Evolutionary conservation across 495 filamentous ascomycete genomes (phyloP).

Genomic region (Hypoxylon lenormandii): DNA sequence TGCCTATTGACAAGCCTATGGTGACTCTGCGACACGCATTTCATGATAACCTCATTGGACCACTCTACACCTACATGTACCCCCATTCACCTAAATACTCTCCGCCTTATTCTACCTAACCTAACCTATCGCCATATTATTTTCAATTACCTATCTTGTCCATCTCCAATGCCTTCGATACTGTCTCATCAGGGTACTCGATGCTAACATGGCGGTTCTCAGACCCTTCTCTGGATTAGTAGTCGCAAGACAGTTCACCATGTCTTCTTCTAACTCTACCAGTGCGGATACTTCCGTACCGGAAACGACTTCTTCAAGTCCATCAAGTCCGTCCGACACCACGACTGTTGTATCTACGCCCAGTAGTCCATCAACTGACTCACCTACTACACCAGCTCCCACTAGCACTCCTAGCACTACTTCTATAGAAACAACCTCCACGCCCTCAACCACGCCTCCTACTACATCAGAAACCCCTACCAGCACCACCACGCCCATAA

Average conservation of each 20-base stretch:
- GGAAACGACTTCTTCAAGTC: constrained; percentile 41
- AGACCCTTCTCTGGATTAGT: constrained; percentile 53
- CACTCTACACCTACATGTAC: constrained; percentile 21
- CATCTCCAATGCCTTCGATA: constrained; percentile 20
- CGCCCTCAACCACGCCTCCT: constrained; percentile 39
- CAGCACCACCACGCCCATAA: constrained; percentile 15
- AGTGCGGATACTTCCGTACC: constrained; percentile 50
- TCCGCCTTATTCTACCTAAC: constrained; percentile 29
- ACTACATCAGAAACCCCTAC: constrained; percentile 22
- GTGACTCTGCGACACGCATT: constrained; percentile 45
- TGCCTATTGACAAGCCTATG: constrained; percentile 35
- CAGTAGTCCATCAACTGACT: constrained; percentile 37
- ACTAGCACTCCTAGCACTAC: constrained; percentile 47
- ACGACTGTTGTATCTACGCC: constrained; percentile 44
- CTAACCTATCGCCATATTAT: constrained; percentile 18
- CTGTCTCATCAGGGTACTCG: constrained; percentile 1
- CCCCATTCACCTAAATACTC: constrained; percentile 38
- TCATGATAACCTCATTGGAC: constrained; percentile 48
- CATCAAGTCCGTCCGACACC: constrained; percentile 51
- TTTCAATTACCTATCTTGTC: background rate
- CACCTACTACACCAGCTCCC: constrained; percentile 23
- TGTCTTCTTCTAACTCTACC: constrained; percentile 58
- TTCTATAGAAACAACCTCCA: constrained; percentile 40
- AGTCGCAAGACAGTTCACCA: constrained; percentile 56
- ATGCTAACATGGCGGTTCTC: constrained; percentile 58